These are phyloP conservation scores for Chrysanthemum makinoi DNA, from an alignment of 129 eudicot genomes.

Conservation along the genomic window DNA sequence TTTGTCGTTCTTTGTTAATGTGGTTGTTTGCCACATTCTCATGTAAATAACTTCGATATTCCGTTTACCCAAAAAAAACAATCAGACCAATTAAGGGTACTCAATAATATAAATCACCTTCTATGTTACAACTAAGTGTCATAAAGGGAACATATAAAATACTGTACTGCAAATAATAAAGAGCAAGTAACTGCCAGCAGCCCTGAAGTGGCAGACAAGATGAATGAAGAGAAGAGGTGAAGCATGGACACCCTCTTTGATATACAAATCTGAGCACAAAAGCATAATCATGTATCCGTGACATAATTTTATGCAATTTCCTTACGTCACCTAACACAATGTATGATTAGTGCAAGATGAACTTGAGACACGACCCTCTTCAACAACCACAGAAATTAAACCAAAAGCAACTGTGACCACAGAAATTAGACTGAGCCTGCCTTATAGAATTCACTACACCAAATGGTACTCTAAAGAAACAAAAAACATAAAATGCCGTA, in stretches of 20 bases:
- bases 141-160: neutral
- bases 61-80: too few relatives aligned
- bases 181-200: neutral
- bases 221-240: neutral
- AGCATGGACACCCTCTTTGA: constrained; percentile 1
- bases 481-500: neutral
- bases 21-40: too few relatives aligned
- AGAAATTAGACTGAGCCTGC: neutral
- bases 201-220: constrained; percentile 2
- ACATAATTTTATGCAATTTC: neutral
- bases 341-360: constrained; percentile 2
- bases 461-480: constrained; percentile 3
- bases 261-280: neutral
- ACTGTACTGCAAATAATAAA: neutral
- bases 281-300: constrained; percentile 1
- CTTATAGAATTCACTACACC: neutral
- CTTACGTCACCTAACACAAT: neutral
- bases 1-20: too few relatives aligned
- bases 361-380: neutral
- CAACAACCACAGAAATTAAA: neutral
- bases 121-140: neutral
- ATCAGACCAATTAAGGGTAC: neutral
- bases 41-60: too few relatives aligned
- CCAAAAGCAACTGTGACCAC: neutral
- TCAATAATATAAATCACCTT: constrained; percentile 1